Evolutionary conservation across 805 yeast species (phyloP).

Genomic region (Candida krabiensis): DNA sequence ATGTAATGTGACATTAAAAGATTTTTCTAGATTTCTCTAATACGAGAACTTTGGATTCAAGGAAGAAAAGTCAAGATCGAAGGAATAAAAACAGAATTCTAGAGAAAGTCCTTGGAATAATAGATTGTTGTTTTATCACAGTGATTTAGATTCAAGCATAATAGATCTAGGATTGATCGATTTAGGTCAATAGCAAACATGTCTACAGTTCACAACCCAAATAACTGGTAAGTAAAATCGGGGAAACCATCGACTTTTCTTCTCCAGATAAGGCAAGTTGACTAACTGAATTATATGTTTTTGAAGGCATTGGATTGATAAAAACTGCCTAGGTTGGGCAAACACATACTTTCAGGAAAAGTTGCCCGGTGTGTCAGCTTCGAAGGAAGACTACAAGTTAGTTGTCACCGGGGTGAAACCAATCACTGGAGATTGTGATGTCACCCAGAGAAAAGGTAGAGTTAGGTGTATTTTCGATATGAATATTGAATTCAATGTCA

Average conservation of each 20-base stretch:
- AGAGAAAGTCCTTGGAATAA: no score
- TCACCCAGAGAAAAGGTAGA: conserved; percentile 80
- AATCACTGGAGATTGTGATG: conserved; percentile 75
- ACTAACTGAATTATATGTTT: no score
- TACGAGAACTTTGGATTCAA: not conserved
- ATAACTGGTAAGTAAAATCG: conserved; percentile 65
- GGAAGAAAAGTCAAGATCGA: no score
- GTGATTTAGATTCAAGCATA: no score
- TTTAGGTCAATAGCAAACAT: conserved; percentile 44
- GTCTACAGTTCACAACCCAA: conserved; percentile 90
- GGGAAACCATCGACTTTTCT: no score
- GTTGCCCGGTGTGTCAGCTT: conserved; percentile 47
- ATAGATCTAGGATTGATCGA: no score
- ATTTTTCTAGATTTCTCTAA: conserved; percentile 20
- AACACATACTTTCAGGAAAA: conserved; percentile 67
- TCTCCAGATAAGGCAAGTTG: no score
- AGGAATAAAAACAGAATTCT: no score
- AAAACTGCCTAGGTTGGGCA: conserved; percentile 93
- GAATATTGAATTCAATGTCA: conserved; percentile 48
- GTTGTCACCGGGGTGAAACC: conserved; percentile 38
- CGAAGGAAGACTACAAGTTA: conserved; percentile 35
- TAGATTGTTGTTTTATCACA: no score
- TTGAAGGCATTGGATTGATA: conserved; percentile 92
- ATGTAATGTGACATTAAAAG: conserved; percentile 9
- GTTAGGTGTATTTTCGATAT: conserved; percentile 75